These are phyloP conservation scores for Yarrowia keelungensis DNA, from an alignment of 805 yeast genomes.

Conservation along the genomic window DNA sequence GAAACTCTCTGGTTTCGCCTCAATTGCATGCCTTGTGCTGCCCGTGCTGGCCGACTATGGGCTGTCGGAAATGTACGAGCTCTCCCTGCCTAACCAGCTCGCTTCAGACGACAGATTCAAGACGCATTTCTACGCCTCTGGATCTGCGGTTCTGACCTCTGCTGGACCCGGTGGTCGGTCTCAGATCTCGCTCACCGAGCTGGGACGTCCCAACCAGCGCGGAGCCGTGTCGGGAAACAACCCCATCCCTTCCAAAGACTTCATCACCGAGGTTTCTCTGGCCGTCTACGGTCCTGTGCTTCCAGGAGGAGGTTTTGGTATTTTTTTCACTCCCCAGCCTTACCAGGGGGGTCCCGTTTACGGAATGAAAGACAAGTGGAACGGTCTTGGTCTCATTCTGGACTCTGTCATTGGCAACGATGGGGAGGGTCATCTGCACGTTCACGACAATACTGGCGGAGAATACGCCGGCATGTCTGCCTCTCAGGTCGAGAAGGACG, in stretches of 20 bases:
- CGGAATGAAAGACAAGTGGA: conserved; percentile 52
- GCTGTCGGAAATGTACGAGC: conserved; percentile 22
- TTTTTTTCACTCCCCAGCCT: conserved; percentile 50
- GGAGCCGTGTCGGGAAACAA: conserved; percentile 51
- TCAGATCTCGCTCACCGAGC: conserved; percentile 21
- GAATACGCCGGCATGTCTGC: conserved; percentile 43
- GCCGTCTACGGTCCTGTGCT: conserved; percentile 48
- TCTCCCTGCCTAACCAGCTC: conserved; percentile 15
- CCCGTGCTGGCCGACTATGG: conserved; percentile 29
- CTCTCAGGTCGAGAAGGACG: conserved; percentile 42
- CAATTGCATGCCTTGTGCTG: conserved; percentile 8
- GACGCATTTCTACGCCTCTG: conserved; percentile 24
- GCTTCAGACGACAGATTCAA: conserved; percentile 14
- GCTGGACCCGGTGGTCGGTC: conserved; percentile 22
- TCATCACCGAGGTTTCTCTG: conserved; percentile 50
- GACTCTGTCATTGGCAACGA: conserved; percentile 47
- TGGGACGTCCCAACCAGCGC: conserved; percentile 41
- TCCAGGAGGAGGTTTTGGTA: conserved; percentile 51
- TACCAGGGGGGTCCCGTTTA: conserved; percentile 49
- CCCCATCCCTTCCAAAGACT: conserved; percentile 47
- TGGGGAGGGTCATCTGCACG: conserved; percentile 49
- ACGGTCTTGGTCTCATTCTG: conserved; percentile 52
- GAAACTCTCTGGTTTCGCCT: conserved; percentile 8
- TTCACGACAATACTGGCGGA: conserved; percentile 53
- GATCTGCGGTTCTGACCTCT: conserved; percentile 21